Percentiles rank a stretch among this genome's conserved stretches.
phyloP scores from a whole-genome alignment of 1,139 yeast genomes.

The Barnettozyma hawaiiensis region DNA sequence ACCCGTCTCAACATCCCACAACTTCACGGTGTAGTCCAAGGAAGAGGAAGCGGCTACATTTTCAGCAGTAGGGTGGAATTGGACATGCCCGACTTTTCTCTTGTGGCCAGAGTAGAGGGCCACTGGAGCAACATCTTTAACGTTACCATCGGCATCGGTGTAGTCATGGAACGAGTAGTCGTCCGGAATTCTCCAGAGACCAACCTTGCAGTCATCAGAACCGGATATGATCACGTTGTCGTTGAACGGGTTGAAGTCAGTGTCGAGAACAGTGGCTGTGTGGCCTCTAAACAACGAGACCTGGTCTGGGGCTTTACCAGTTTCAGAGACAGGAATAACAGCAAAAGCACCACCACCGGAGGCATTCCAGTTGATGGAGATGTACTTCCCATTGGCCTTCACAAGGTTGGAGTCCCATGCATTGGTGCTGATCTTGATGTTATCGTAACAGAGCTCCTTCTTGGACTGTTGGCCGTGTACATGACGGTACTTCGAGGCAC shows the following conservation, averaged over 20 bases:
- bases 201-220: slow-evolving; percentile 87
- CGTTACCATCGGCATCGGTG: slow-evolving; percentile 54
- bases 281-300: slow-evolving; percentile 94
- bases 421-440: slow-evolving; percentile 75
- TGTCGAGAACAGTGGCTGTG: slow-evolving; percentile 89
- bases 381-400: slow-evolving; percentile 76
- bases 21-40: slow-evolving; percentile 80
- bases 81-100: slow-evolving; percentile 90
- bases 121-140: slow-evolving; percentile 65
- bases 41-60: slow-evolving; percentile 86
- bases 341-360: slow-evolving; percentile 98
- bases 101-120: slow-evolving; percentile 77
- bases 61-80: slow-evolving; percentile 83
- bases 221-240: slow-evolving; percentile 71
- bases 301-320: slow-evolving; percentile 92
- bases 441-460: slow-evolving; percentile 84
- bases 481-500: slow-evolving; percentile 95
- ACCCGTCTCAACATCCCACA: slow-evolving; percentile 84
- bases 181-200: slow-evolving; percentile 82
- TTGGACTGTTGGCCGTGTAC: slow-evolving; percentile 91
- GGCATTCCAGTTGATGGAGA: slow-evolving; percentile 88
- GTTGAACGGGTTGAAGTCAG: slow-evolving; percentile 87
- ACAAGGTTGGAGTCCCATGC: slow-evolving; percentile 95
- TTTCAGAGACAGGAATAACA: slow-evolving; percentile 76
- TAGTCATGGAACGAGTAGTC: slow-evolving; percentile 65